Percentiles rank a stretch among this genome's conserved stretches.
Evolutionary conservation across 257 asterid genomes (phyloP).

Genomic region (Capsicum chinense): DNA sequence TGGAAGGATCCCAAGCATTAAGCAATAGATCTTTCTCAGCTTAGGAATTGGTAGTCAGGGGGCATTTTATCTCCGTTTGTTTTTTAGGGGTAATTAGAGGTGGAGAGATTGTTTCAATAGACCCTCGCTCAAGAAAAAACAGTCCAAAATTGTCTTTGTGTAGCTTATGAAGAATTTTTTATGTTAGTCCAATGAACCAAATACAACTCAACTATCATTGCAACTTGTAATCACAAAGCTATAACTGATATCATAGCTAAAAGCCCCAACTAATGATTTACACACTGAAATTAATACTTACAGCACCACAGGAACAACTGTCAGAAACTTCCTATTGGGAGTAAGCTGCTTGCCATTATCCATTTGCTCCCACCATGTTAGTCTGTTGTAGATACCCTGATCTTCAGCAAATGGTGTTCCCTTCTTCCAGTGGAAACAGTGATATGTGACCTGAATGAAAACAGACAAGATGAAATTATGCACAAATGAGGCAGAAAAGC

Average conservation of each 20-base stretch:
- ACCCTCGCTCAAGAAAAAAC: too few relatives aligned
- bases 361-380: slow-evolving; percentile 98
- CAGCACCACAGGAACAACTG: slow-evolving; percentile 91
- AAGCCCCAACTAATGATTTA: neutral
- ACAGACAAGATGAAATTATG: slow-evolving; percentile 28
- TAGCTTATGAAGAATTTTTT: too few relatives aligned
- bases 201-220: neutral
- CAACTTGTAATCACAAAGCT: neutral
- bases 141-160: too few relatives aligned
- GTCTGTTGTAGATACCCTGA: slow-evolving; percentile 81
- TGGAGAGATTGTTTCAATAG: too few relatives aligned
- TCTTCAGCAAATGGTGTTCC: slow-evolving; percentile 98
- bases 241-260: neutral
- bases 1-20: too few relatives aligned
- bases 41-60: too few relatives aligned
- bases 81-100: too few relatives aligned
- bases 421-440: slow-evolving; percentile 90
- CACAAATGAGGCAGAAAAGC: neutral
- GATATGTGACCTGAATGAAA: slow-evolving; percentile 68
- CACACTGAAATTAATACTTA: slow-evolving; percentile 44
- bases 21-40: too few relatives aligned
- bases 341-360: slow-evolving; percentile 92
- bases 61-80: too few relatives aligned
- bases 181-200: too few relatives aligned
- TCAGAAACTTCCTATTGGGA: slow-evolving; percentile 85